Base-by-base conservation (phyloP, 148 eudicot species). In the Amaranthus hypochondriacus region DNA sequence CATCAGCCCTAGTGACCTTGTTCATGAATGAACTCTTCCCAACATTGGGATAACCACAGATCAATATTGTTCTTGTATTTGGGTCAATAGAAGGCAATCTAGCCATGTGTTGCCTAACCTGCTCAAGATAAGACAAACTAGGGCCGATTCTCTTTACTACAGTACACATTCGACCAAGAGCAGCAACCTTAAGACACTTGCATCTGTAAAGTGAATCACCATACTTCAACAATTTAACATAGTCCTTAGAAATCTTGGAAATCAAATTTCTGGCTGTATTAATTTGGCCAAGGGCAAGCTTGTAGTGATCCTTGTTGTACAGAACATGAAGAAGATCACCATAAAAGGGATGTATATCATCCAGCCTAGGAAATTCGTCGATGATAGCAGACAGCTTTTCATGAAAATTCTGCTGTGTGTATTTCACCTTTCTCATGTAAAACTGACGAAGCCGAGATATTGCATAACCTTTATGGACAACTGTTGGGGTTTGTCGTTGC, bases 91-190 rank as follows among this genome's bases (percentile, higher is more conserved):
- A 93, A 54, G 98, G 98, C 69, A 93, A 67, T 78, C 98, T 91
- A 2, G 97, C 91, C 97, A 93, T 93, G 79, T 93, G 98, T 71
- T 93, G 91, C 81, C 98, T 89, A 61, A 93, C 89, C 81, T 93
- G 92, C 57, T 91, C 98, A 51, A 93, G 92, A 80, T 91, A 93
- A 47, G 97, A 97, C 83, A 93, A 82, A 87, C 98, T 93, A 21
- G 97, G 96, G 62, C 91, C 80, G 46, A 93, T 77, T 48, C 96
- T 84, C 84, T 93, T 93, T 21, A 87, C 78, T 15, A 89, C 92
- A 55, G 98, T 93, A 74, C 98, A 93, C 98, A 93, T 93, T 50
- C 97, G 90, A 47, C 98, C 98, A 76, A 93, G 96, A 66, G 98
- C 98, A 78, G 98, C 97, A 69, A 93, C 98, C 71, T 93, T 93